Evolutionary conservation across 352 stramenopile genomes (phyloP).

Genomic region (Pythium rhizo-oryzae): DNA sequence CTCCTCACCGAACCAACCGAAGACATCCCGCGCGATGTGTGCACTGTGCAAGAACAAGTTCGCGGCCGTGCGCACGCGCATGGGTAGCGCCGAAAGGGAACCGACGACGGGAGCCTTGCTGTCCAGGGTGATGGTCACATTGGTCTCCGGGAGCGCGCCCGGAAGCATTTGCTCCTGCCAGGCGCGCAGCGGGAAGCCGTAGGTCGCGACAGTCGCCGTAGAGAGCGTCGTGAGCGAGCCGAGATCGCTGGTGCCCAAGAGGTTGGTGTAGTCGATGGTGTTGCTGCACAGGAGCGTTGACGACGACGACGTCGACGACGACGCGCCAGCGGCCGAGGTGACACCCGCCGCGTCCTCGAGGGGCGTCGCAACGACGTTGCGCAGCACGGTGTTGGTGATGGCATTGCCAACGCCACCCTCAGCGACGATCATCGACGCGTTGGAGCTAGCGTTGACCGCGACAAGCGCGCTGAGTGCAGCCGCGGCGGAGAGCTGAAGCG

Average conservation of each 20-base stretch:
- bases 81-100: slow-evolving; percentile 5
- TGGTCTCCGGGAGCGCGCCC: slow-evolving; percentile 2
- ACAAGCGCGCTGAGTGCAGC: slow-evolving; percentile 4
- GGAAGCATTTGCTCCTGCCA: slow-evolving; percentile 24
- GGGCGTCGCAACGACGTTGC: slow-evolving; percentile 5
- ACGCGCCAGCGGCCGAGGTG: neutral
- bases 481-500: slow-evolving; percentile 1
- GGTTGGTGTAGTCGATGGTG: slow-evolving; percentile 12
- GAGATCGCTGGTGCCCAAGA: slow-evolving; percentile 2
- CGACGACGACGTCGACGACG: neutral
- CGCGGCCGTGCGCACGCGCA: slow-evolving; percentile 13
- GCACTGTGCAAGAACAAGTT: slow-evolving; percentile 19
- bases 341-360: neutral
- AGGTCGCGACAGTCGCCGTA: slow-evolving; percentile 13
- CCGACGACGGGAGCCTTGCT: neutral
- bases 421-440: slow-evolving; percentile 15
- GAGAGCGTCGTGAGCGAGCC: slow-evolving; percentile 4
- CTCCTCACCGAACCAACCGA: slow-evolving; percentile 16
- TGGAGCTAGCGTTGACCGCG: slow-evolving; percentile 13
- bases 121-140: slow-evolving; percentile 8
- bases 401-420: slow-evolving; percentile 15
- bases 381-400: slow-evolving; percentile 25
- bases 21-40: slow-evolving; percentile 6
- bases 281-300: slow-evolving; percentile 10
- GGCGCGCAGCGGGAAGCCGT: slow-evolving; percentile 16